Percentiles rank a stretch among this genome's conserved stretches.
phyloP scores from a whole-genome alignment of 108 stramenopile genomes.

The Cyclotella distinguenda region DNA sequence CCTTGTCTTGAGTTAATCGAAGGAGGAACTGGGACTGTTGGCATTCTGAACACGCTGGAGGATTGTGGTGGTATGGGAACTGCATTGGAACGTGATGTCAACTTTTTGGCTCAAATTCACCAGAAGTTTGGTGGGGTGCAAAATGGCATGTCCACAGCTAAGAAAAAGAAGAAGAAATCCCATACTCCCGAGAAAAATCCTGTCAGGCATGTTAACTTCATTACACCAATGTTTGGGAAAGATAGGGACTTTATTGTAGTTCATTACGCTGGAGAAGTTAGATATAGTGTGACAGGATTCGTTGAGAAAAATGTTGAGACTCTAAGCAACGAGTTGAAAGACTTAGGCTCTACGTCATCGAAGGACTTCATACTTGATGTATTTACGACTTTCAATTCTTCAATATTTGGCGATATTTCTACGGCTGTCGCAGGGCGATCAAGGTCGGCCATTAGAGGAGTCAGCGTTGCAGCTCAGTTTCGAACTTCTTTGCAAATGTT shows the following conservation, averaged over 20 bases:
- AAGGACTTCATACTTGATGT: slow-evolving; percentile 52
- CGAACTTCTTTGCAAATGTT: slow-evolving; percentile 76
- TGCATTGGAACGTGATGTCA: slow-evolving; percentile 78
- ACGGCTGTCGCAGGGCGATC: slow-evolving; percentile 25
- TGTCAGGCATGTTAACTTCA: slow-evolving; percentile 72
- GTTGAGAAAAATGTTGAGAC: slow-evolving; percentile 94
- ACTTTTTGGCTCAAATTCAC: slow-evolving; percentile 86
- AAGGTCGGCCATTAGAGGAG: slow-evolving; percentile 76
- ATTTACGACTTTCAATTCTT: slow-evolving; percentile 36
- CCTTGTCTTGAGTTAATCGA: slow-evolving; percentile 96
- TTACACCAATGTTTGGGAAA: slow-evolving; percentile 87
- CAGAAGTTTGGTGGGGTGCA: slow-evolving; percentile 68
- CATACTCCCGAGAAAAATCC: slow-evolving; percentile 21
- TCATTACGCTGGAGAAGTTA: slow-evolving; percentile 94
- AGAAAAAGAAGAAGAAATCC: slow-evolving; percentile 55
- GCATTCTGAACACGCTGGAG: slow-evolving; percentile 83
- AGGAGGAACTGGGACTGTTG: slow-evolving; percentile 71
- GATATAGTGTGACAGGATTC: slow-evolving; percentile 87
- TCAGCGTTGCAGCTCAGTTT: slow-evolving; percentile 90
- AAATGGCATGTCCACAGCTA: slow-evolving; percentile 13
- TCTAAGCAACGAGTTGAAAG: slow-evolving; percentile 82
- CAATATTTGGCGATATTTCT: slow-evolving; percentile 14
- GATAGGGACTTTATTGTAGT: slow-evolving; percentile 86
- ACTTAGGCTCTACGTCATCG: slow-evolving; percentile 62
- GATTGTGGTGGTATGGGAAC: slow-evolving; percentile 91